These are phyloP conservation scores for Truncatella angustata DNA, from an alignment of 2,329 filamentous ascomycete species.

Conservation along the genomic window DNA sequence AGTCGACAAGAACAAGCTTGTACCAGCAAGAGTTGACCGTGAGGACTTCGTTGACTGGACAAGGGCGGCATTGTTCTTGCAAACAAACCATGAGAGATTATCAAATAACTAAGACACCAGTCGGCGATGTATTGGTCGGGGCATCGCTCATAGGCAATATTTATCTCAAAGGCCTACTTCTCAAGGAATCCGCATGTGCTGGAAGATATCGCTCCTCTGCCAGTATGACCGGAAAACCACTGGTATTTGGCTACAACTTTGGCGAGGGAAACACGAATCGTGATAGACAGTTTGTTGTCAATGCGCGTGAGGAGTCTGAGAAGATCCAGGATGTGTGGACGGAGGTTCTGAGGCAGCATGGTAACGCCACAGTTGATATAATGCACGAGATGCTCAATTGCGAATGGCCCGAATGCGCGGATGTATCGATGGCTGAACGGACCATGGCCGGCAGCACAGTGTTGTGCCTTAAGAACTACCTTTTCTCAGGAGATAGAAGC, in stretches of 20 bases:
- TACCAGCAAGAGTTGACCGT: not conserved
- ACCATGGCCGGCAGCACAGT: not conserved
- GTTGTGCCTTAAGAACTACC: not conserved
- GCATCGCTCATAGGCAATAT: slow-evolving; percentile 18
- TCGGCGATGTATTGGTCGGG: slow-evolving; percentile 20
- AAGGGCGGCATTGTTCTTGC: slow-evolving; percentile 19
- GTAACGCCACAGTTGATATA: not conserved
- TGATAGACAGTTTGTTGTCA: not conserved
- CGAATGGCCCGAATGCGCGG: not conserved
- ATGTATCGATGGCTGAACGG: not conserved
- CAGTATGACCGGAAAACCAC: slow-evolving; percentile 19
- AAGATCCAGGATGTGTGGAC: not conserved
- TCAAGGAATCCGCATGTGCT: slow-evolving; percentile 12
- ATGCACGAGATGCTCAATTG: not conserved
- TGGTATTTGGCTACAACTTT: not conserved
- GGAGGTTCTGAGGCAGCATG: not conserved
- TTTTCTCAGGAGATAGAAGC: not conserved
- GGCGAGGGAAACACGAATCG: not conserved
- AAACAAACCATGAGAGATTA: slow-evolving; percentile 2
- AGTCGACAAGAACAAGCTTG: not conserved
- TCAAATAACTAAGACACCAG: slow-evolving; percentile 6
- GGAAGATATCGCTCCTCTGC: slow-evolving; percentile 11
- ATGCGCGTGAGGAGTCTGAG: not conserved
- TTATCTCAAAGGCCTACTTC: slow-evolving; percentile 22
- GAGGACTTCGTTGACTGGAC: slow-evolving; percentile 20